phyloP scores from a whole-genome alignment of 2,329 filamentous ascomycete species.

The Pseudogymnoascus sp. region DNA sequence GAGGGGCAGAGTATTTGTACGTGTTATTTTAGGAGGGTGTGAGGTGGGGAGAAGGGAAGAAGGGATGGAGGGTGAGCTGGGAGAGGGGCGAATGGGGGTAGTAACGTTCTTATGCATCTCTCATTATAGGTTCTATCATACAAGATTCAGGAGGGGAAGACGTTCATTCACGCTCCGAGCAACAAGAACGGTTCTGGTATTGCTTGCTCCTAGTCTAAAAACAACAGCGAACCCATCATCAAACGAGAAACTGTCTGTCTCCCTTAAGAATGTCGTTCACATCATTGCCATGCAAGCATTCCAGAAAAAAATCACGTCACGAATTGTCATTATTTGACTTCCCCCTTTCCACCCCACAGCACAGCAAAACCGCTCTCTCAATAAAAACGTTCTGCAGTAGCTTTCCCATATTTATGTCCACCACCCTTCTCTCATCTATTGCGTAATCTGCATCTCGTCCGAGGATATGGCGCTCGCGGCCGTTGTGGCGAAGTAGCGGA shows the following conservation, averaged over 20 bases:
- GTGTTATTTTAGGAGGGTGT: too few relatives aligned
- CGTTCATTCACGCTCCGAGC: not conserved
- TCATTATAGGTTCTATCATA: constrained; percentile 4
- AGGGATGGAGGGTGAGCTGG: too few relatives aligned
- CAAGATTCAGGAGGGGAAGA: not conserved
- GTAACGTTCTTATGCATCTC: not conserved
- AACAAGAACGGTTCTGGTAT: constrained; percentile 25
- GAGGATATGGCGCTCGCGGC: constrained; percentile 51
- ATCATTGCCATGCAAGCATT: constrained; percentile 10
- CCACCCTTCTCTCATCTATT: constrained; percentile 25
- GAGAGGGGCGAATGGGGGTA: too few relatives aligned
- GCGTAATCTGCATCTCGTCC: constrained; percentile 47
- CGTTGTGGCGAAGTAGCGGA: constrained; percentile 93
- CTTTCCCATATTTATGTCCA: constrained; percentile 10
- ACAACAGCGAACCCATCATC: constrained; percentile 17
- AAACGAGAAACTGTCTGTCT: constrained; percentile 4
- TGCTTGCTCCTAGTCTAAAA: constrained; percentile 29
- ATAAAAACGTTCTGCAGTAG: constrained; percentile 16
- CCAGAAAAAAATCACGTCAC: constrained; percentile 14
- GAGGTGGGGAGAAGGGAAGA: too few relatives aligned
- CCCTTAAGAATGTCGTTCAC: not conserved
- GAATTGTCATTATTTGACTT: constrained; percentile 15
- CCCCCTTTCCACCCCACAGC: constrained; percentile 13
- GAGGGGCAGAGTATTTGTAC: too few relatives aligned
- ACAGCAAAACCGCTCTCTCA: constrained; percentile 14